A percentile compares a stretch with the other conserved stretches of the same genome.
phyloP scores from a whole-genome alignment of 139 green algal genomes.

The Asterochloris erici region DNA sequence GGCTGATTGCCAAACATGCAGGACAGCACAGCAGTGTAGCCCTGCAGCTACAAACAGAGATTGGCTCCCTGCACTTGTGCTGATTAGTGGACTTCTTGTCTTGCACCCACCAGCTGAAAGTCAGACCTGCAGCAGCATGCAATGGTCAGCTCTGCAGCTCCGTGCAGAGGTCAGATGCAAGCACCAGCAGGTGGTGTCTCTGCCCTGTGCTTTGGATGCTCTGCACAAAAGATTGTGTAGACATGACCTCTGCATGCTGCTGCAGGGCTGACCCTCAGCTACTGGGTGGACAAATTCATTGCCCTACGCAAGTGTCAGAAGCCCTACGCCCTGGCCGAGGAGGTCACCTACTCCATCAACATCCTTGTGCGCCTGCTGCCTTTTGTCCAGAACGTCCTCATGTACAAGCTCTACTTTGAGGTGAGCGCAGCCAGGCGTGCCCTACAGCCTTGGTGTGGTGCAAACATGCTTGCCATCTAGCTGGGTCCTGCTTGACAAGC shows the following conservation, averaged over 20 bases:
- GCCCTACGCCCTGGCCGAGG: constrained; percentile 31
- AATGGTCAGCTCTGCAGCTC: no score
- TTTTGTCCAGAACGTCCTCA: constrained; percentile 49
- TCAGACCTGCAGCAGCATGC: constrained; percentile 20
- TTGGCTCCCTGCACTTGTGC: constrained; percentile 25
- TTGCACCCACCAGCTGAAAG: constrained; percentile 35
- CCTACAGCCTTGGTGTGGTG: neutral
- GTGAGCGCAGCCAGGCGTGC: neutral
- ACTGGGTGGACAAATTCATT: constrained; percentile 45
- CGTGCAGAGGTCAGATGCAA: no score
- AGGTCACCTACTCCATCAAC: constrained; percentile 26
- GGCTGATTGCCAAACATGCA: no score
- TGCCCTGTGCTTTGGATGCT: no score
- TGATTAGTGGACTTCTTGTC: constrained; percentile 38
- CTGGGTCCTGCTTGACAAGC: no score
- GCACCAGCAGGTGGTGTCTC: no score
- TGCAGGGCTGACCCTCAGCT: constrained; percentile 30
- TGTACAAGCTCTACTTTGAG: constrained; percentile 44
- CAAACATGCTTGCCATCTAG: no score
- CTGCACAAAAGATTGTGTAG: no score
- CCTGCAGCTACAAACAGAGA: no score
- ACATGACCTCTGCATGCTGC: no score
- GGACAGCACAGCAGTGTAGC: no score
- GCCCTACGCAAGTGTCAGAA: constrained; percentile 28
- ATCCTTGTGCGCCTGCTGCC: constrained; percentile 46